These are phyloP conservation scores for Phialocephala sp. DNA, from an alignment of 2,329 filamentous ascomycete genomes.

Conservation along the genomic window DNA sequence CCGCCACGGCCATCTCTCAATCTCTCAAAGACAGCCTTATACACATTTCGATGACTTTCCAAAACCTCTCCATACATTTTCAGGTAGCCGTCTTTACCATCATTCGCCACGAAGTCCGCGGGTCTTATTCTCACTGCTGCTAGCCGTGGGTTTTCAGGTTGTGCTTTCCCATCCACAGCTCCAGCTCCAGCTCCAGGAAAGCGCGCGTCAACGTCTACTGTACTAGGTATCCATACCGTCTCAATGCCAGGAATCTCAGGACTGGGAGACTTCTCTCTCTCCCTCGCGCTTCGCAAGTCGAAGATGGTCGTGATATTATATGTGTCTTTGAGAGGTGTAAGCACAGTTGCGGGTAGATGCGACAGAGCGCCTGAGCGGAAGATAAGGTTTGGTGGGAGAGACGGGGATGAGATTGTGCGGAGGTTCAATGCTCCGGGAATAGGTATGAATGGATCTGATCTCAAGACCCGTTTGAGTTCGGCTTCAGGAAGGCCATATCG, in stretches of 20 bases:
- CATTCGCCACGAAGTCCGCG: conserved; percentile 49
- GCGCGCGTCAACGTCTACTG: conserved; percentile 29
- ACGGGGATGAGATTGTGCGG: conserved; percentile 23
- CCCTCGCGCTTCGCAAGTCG: conserved; percentile 55
- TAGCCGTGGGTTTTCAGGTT: neutral
- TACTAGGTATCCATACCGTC: conserved; percentile 50
- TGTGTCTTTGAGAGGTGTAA: conserved; percentile 13
- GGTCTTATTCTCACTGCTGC: conserved; percentile 40
- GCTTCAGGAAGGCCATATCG: neutral
- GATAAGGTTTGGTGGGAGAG: conserved; percentile 17
- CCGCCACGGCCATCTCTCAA: conserved; percentile 52
- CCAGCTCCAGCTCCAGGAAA: neutral
- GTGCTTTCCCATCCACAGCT: neutral
- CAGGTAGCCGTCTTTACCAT: conserved; percentile 52
- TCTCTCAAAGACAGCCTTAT: conserved; percentile 54
- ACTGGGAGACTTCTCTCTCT: conserved; percentile 51
- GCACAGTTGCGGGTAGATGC: conserved; percentile 10
- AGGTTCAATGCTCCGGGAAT: conserved; percentile 28
- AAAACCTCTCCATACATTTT: conserved; percentile 56
- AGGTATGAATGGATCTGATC: conserved; percentile 28
- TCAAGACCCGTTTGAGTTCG: conserved; percentile 14
- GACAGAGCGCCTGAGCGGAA: conserved; percentile 29
- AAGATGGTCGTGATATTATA: conserved; percentile 47
- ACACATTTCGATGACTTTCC: conserved; percentile 49
- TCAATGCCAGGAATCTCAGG: conserved; percentile 52